Evolutionary conservation across 768 basidiomycete genomes (phyloP).

Genomic region (Tulasnella sp.): DNA sequence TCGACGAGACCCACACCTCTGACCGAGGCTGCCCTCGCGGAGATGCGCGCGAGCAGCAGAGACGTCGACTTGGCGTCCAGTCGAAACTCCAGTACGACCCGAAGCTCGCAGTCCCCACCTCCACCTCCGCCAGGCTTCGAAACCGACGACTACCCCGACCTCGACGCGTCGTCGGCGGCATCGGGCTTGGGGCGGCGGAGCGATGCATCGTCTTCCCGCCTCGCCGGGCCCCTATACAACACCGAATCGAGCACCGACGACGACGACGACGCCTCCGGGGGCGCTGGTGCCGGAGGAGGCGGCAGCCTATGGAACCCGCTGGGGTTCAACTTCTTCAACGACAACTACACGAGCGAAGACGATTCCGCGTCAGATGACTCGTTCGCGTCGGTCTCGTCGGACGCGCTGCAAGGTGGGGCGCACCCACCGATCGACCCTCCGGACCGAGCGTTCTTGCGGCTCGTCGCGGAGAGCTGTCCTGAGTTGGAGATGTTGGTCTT

Average conservation of each 20-base stretch:
- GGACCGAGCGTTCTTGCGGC: not conserved
- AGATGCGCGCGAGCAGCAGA: not conserved
- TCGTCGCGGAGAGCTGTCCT: slow-evolving; percentile 1
- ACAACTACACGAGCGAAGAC: not conserved
- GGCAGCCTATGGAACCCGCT: not conserved
- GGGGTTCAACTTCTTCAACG: not conserved
- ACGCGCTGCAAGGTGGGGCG: not conserved
- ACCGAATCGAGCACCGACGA: not conserved
- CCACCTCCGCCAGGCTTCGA: not conserved
- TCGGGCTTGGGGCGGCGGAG: not conserved
- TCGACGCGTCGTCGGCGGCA: not conserved
- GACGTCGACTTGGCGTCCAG: not conserved
- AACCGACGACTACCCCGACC: not conserved
- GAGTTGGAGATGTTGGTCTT: not conserved
- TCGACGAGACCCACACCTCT: not conserved
- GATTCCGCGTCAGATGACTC: not conserved
- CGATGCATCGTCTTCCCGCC: not conserved
- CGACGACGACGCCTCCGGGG: not conserved
- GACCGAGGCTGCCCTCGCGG: not conserved
- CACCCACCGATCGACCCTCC: not conserved
- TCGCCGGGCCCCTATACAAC: not conserved
- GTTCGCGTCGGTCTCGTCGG: not conserved
- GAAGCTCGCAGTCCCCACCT: not conserved
- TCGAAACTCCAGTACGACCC: not conserved
- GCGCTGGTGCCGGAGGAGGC: not conserved